Conservation (phyloP, 441 rosid species). For the Adansonia gregorii region DNA sequence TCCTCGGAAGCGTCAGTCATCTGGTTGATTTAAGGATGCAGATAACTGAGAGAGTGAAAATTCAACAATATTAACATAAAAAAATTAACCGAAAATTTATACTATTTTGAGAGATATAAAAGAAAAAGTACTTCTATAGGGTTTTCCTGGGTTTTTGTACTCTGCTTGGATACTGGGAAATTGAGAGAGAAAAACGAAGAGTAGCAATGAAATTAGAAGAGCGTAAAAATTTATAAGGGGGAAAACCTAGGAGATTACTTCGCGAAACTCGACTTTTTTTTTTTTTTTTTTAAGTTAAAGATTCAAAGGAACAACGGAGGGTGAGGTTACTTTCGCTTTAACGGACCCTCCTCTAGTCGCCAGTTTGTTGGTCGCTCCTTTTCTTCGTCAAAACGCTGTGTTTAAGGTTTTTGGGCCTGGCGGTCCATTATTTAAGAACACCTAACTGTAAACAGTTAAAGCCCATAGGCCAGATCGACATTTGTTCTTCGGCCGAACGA, state of each 20-base stretch:
- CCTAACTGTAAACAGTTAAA: background rate
- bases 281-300: background rate
- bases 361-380: background rate
- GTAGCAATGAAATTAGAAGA: background rate
- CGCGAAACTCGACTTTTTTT: background rate
- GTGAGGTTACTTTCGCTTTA: background rate
- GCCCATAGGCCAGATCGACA: background rate
- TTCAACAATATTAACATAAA: slow-evolving; percentile 22
- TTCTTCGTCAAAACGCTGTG: background rate
- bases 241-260: background rate
- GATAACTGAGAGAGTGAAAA: slow-evolving; percentile 38
- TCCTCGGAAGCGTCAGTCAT: slow-evolving; percentile 72
- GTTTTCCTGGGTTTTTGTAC: background rate
- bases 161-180: background rate
- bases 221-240: background rate
- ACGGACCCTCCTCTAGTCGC: background rate
- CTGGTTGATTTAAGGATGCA: slow-evolving; percentile 25
- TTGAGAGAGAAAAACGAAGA: background rate
- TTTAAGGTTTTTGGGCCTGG: background rate
- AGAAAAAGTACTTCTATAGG: background rate
- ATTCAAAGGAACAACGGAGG: background rate
- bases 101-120: too few species aligned
- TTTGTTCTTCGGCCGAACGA: too few species aligned
- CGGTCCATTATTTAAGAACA: background rate
- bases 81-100: background rate